These are phyloP conservation scores for Roridomyces roridus DNA, from an alignment of 768 basidiomycete species.

Conservation along the genomic window DNA sequence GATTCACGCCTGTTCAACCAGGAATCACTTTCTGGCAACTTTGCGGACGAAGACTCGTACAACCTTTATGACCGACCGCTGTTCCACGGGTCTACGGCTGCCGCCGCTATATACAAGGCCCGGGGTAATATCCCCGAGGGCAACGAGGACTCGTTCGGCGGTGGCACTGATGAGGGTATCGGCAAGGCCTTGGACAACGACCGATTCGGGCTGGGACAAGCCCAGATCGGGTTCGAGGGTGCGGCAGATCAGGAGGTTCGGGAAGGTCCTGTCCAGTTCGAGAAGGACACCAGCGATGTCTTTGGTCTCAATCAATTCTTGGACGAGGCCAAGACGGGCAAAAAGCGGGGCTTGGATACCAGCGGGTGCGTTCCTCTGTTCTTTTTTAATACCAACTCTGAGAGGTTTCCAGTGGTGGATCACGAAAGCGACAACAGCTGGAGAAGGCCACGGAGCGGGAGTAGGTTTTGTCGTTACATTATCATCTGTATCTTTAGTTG, in stretches of 20 bases:
- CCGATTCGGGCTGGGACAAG: conserved; percentile 88
- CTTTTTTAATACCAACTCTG: conserved; percentile 2
- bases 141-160: conserved; percentile 92
- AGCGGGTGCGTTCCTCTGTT: conserved; percentile 56
- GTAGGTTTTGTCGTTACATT: conserved; percentile 6
- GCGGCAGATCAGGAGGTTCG: conserved; percentile 83
- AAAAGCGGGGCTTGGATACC: conserved; percentile 86
- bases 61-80: conserved; percentile 93
- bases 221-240: conserved; percentile 89
- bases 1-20: conserved; percentile 98
- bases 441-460: conserved; percentile 47
- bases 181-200: conserved; percentile 90
- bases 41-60: conserved; percentile 94
- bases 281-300: conserved; percentile 97
- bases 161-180: conserved; percentile 96
- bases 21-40: conserved; percentile 80
- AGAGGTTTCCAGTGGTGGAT: conserved; percentile 41
- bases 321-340: conserved; percentile 96
- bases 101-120: conserved; percentile 99
- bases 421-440: conserved; percentile 63
- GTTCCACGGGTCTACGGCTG: conserved; percentile 95
- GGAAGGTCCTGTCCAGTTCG: conserved; percentile 97
- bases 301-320: conserved; percentile 97
- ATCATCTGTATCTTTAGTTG: too few relatives aligned
- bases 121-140: conserved; percentile 84